Percentiles rank a stretch among this genome's conserved stretches.
Conservation (phyloP, 2,329 filamentous ascomycete species). For the Xylariaceae sp. region DNA sequence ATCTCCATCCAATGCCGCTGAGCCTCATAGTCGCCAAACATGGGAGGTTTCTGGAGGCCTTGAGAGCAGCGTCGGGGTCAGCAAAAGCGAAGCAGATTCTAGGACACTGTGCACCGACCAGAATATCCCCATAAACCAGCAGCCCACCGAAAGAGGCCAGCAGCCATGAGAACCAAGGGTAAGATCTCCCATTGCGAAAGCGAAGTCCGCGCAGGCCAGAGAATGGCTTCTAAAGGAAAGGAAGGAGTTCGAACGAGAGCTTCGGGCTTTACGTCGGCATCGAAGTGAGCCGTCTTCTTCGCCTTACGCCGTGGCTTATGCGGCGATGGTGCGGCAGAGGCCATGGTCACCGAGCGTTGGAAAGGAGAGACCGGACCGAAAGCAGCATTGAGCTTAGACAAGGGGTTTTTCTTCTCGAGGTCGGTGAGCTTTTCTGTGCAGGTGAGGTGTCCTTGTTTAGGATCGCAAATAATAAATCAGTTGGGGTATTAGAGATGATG, state of each 20-base stretch:
- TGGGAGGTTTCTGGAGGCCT: conserved; percentile 83
- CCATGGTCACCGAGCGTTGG: conserved; percentile 50
- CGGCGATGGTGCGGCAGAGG: conserved; percentile 55
- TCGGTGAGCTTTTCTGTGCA: background rate
- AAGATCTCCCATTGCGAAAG: conserved; percentile 91
- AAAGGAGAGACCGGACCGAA: conserved; percentile 24
- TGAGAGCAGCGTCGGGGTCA: conserved; percentile 19
- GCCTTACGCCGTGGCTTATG: conserved; percentile 66
- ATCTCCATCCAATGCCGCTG: conserved; percentile 99
- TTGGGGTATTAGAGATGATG: too few relatives aligned
- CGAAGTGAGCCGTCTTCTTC: conserved; percentile 55
- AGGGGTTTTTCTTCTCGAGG: background rate
- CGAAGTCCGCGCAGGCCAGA: conserved; percentile 87
- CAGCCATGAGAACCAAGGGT: conserved; percentile 85
- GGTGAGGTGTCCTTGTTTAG: background rate
- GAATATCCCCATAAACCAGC: conserved; percentile 95
- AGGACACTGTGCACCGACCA: conserved; percentile 56
- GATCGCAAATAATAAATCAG: too few relatives aligned
- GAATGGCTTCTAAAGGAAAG: conserved; percentile 90
- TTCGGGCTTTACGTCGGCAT: conserved; percentile 48
- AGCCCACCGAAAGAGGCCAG: conserved; percentile 92
- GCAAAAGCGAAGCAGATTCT: background rate
- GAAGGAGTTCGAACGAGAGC: conserved; percentile 66
- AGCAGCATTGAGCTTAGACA: conserved; percentile 1
- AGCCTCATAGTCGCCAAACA: conserved; percentile 97